Percentiles rank a stretch among this genome's conserved stretches.
phyloP scores from a whole-genome alignment of 1,139 yeast species.

The Saccharomyces hybrid region DNA sequence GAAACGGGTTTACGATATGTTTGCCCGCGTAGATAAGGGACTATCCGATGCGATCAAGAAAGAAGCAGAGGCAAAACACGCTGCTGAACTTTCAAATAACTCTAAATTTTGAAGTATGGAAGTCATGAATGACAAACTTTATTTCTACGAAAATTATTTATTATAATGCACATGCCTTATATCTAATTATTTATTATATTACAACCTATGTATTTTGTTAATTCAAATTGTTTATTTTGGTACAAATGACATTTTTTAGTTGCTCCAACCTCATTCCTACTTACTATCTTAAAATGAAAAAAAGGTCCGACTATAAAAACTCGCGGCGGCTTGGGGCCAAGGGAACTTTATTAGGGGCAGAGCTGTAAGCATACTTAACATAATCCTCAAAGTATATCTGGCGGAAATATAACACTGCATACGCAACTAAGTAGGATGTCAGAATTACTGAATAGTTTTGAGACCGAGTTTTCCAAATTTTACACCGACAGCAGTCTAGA shows the following conservation, averaged over 20 bases:
- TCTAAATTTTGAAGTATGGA: slow-evolving; percentile 13
- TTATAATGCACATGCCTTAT: not conserved
- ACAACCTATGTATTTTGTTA: not conserved
- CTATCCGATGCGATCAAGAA: slow-evolving; percentile 57
- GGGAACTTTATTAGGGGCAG: no score
- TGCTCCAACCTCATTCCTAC: no score
- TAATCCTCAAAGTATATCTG: no score
- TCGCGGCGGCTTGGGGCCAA: no score
- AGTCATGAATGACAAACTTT: not conserved
- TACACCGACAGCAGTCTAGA: slow-evolving; percentile 10
- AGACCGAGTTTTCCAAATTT: slow-evolving; percentile 16
- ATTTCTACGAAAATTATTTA: not conserved
- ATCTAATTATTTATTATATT: not conserved
- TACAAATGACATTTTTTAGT: no score
- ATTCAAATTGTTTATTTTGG: not conserved
- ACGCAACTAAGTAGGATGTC: slow-evolving; percentile 10
- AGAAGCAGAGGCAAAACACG: slow-evolving; percentile 36
- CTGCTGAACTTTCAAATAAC: not conserved
- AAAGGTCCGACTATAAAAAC: no score
- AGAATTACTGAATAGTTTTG: slow-evolving; percentile 13
- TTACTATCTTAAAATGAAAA: no score
- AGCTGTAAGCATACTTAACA: no score
- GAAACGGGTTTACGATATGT: slow-evolving; percentile 73
- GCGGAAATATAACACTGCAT: not conserved
- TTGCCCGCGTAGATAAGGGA: slow-evolving; percentile 61